phyloP scores from a whole-genome alignment of 2,329 filamentous ascomycete genomes.

The Cadophora luteo-olivacea region DNA sequence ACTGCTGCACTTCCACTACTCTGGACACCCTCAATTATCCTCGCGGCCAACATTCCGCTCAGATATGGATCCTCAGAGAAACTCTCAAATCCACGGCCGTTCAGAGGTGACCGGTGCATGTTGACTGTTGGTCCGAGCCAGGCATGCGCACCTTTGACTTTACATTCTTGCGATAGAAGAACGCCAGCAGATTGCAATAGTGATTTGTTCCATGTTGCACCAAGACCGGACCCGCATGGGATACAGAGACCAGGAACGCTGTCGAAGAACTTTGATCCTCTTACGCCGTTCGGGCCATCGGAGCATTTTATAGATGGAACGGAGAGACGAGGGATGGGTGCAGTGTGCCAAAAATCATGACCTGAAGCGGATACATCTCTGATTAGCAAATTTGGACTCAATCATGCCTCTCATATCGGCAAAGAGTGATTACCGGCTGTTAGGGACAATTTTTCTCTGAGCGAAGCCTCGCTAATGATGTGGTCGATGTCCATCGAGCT shows the following conservation, averaged over 20 bases:
- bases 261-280: slow-evolving; percentile 43
- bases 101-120: slow-evolving; percentile 46
- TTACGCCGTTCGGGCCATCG: slow-evolving; percentile 44
- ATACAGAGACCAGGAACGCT: slow-evolving; percentile 49
- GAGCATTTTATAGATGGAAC: slow-evolving; percentile 42
- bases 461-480: slow-evolving; percentile 5
- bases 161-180: slow-evolving; percentile 54
- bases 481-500: slow-evolving; percentile 7
- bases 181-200: slow-evolving; percentile 45
- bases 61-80: slow-evolving; percentile 56
- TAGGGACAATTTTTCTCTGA: slow-evolving; percentile 12
- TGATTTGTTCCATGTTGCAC: slow-evolving; percentile 70
- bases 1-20: slow-evolving; percentile 48
- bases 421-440: slow-evolving; percentile 7
- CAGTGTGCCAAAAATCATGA: slow-evolving; percentile 42
- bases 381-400: not conserved
- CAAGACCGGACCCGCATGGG: slow-evolving; percentile 49
- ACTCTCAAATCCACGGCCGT: slow-evolving; percentile 55
- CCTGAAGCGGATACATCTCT: slow-evolving; percentile 10
- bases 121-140: slow-evolving; percentile 69
- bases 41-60: slow-evolving; percentile 50
- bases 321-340: slow-evolving; percentile 35
- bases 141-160: slow-evolving; percentile 72
- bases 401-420: not conserved
- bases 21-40: slow-evolving; percentile 52